phyloP scores from a whole-genome alignment of 169 alveolate genomes.

The Babesia ovata region DNA sequence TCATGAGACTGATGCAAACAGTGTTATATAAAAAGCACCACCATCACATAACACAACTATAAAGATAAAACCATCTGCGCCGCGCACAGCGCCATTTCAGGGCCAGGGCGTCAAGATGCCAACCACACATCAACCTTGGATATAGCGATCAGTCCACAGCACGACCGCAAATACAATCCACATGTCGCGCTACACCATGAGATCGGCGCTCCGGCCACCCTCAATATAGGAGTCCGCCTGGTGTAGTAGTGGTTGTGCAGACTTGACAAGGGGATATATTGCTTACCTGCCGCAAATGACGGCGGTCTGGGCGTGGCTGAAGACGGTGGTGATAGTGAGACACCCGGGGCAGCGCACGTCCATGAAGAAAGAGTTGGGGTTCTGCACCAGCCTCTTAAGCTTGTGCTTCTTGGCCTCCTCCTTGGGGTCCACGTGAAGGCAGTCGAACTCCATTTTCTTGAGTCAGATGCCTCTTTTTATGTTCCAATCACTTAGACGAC shows the following conservation, averaged over 20 bases:
- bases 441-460: slow-evolving; percentile 91
- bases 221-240: no score
- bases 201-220: no score
- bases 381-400: slow-evolving; percentile 95
- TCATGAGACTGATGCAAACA: neutral
- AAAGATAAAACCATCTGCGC: neutral
- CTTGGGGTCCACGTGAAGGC: slow-evolving; percentile 93
- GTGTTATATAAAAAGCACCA: neutral
- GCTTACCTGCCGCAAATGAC: slow-evolving; percentile 87
- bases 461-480: neutral
- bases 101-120: no score
- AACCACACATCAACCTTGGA: no score
- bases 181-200: no score
- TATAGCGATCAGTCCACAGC: no score
- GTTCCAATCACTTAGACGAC: neutral
- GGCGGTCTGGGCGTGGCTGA: slow-evolving; percentile 94
- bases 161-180: no score
- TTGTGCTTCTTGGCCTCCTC: slow-evolving; percentile 94
- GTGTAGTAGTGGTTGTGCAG: no score
- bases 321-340: slow-evolving; percentile 92
- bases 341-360: slow-evolving; percentile 97
- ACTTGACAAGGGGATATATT: no score
- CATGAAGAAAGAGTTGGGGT: slow-evolving; percentile 98
- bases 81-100: no score
- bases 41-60: neutral